A percentile compares a stretch with the other conserved stretches of the same genome.
These are phyloP conservation scores for Tricholoma matsutake DNA, from an alignment of 768 basidiomycete species.

Conservation along the genomic window DNA sequence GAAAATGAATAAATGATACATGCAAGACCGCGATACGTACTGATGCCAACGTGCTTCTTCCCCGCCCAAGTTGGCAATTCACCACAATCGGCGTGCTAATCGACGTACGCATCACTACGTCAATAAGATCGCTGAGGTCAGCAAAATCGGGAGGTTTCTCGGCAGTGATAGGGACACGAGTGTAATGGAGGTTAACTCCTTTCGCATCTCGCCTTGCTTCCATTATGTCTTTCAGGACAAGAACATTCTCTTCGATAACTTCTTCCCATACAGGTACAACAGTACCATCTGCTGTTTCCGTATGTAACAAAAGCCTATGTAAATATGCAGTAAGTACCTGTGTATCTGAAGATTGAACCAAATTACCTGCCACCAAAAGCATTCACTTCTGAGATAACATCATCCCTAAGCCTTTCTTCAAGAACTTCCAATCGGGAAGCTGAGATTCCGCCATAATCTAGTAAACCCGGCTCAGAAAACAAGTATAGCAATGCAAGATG, in stretches of 20 bases:
- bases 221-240: constrained; percentile 90
- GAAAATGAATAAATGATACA: not conserved
- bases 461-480: not conserved
- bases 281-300: constrained; percentile 82
- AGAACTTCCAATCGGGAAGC: constrained; percentile 83
- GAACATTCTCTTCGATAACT: constrained; percentile 65
- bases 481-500: not conserved
- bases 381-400: constrained; percentile 80
- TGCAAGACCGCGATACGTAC: constrained; percentile 30
- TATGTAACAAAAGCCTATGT: constrained; percentile 77
- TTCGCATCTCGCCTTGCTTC: constrained; percentile 42
- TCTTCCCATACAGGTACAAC: constrained; percentile 97
- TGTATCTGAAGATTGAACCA: not conserved
- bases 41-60: constrained; percentile 88
- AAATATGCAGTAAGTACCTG: not conserved
- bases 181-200: constrained; percentile 70
- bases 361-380: constrained; percentile 77
- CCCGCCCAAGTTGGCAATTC: constrained; percentile 93
- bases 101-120: constrained; percentile 69
- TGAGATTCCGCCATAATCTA: constrained; percentile 95
- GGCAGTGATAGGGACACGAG: constrained; percentile 89
- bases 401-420: constrained; percentile 85
- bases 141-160: constrained; percentile 77
- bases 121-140: constrained; percentile 74
- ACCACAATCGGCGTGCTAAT: constrained; percentile 80